Conservation (phyloP, 805 yeast genomes). For the Saturnispora ahearnii region DNA sequence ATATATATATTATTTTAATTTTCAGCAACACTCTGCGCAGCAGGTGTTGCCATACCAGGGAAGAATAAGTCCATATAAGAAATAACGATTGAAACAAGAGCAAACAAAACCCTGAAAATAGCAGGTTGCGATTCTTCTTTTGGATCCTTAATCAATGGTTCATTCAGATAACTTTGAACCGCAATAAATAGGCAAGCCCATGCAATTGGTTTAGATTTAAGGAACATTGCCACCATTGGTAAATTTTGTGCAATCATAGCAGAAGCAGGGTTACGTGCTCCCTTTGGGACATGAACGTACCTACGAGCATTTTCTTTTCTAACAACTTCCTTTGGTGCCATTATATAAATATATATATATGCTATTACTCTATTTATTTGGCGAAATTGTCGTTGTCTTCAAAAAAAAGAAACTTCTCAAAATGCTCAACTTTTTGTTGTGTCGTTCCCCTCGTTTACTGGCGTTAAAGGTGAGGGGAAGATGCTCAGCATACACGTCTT, state of each 20-base stretch:
- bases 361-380: background rate
- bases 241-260: slow-evolving; percentile 42
- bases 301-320: slow-evolving; percentile 24
- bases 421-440: background rate
- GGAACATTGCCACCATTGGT: slow-evolving; percentile 58
- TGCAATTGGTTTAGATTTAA: slow-evolving; percentile 45
- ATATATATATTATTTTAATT: too few species aligned
- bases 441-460: background rate
- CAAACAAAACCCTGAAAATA: slow-evolving; percentile 36
- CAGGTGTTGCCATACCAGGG: slow-evolving; percentile 26
- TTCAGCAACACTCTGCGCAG: background rate
- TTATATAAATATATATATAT: background rate
- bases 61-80: slow-evolving; percentile 45
- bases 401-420: background rate
- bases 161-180: slow-evolving; percentile 39
- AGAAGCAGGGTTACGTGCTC: slow-evolving; percentile 37
- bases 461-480: background rate
- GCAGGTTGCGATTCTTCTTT: slow-evolving; percentile 36
- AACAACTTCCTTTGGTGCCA: slow-evolving; percentile 23
- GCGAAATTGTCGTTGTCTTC: background rate
- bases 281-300: slow-evolving; percentile 41
- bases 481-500: background rate
- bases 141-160: slow-evolving; percentile 24
- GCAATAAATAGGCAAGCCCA: slow-evolving; percentile 49
- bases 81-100: slow-evolving; percentile 37